Percentiles rank a stretch among this genome's conserved stretches.
phyloP scores from a whole-genome alignment of 306 rosid genomes.

The Malus sylvestris region DNA sequence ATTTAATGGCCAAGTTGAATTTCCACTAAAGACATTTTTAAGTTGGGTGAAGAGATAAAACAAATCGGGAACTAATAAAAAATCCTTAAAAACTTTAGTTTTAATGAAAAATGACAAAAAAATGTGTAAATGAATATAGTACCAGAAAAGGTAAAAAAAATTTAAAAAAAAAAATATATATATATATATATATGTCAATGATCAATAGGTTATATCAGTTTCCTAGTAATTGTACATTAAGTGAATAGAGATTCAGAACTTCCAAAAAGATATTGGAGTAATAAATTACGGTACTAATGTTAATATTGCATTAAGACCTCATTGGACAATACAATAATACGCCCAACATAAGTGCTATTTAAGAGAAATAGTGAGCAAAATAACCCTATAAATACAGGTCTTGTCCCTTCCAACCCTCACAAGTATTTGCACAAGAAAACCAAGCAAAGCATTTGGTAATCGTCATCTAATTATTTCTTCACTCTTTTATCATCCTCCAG shows the following conservation, averaged over 20 bases:
- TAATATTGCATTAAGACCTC: not conserved
- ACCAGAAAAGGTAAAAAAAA: no score
- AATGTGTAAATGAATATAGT: no score
- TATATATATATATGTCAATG: not conserved
- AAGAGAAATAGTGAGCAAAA: not conserved
- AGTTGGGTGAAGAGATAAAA: no score
- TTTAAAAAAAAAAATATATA: no score
- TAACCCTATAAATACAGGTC: conserved; percentile 6
- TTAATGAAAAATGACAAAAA: no score
- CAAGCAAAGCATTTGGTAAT: not conserved
- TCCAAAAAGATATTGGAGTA: conserved; percentile 5
- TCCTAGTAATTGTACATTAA: not conserved
- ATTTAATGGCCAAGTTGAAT: no score
- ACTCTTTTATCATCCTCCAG: not conserved
- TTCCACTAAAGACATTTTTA: no score
- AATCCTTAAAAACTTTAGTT: no score
- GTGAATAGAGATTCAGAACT: conserved; percentile 16
- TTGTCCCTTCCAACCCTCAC: not conserved
- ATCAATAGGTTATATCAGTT: not conserved
- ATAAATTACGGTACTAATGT: not conserved
- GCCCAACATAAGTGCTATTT: conserved; percentile 1
- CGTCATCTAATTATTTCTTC: not conserved
- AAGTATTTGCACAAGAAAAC: not conserved
- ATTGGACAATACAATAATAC: not conserved
- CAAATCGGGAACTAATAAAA: no score